phyloP scores from a whole-genome alignment of 2,329 filamentous ascomycete species.

The Neopestalotiopsis sp. region DNA sequence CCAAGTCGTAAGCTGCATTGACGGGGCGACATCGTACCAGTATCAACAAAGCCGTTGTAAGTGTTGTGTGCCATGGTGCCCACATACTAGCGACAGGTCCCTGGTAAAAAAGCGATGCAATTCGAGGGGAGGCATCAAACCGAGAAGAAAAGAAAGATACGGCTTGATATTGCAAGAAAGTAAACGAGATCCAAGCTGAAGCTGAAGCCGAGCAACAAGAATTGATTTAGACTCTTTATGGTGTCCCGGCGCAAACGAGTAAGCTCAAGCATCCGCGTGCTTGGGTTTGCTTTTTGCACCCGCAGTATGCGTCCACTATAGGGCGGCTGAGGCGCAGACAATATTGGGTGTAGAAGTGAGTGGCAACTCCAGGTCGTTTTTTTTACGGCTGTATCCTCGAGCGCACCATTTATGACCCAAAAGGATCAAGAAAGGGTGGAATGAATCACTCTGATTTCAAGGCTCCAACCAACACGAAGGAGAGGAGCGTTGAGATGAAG shows the following conservation, averaged over 20 bases:
- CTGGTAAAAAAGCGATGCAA: constrained; percentile 17
- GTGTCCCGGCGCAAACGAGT: not conserved
- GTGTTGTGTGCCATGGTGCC: constrained; percentile 26
- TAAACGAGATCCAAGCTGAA: not conserved
- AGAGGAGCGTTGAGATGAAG: not conserved
- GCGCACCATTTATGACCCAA: not conserved
- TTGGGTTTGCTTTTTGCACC: not conserved
- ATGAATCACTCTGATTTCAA: not conserved
- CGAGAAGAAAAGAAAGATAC: not conserved
- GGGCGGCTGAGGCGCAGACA: not conserved
- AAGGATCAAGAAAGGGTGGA: not conserved
- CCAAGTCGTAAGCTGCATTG: constrained; percentile 32
- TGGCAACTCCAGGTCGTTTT: not conserved
- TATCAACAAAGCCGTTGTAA: constrained; percentile 26
- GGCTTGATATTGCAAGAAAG: not conserved
- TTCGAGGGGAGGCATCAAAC: not conserved
- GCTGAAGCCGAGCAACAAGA: not conserved
- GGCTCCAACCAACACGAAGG: not conserved
- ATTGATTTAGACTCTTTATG: not conserved
- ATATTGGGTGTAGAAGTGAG: not conserved
- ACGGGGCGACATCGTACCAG: constrained; percentile 21
- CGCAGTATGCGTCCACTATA: not conserved
- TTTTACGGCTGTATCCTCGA: not conserved
- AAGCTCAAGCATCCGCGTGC: not conserved
- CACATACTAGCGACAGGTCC: constrained; percentile 27